A percentile compares a stretch with the other conserved stretches of the same genome.
These are phyloP conservation scores for Sordariomycetes sp. DNA, from an alignment of 2,329 filamentous ascomycete genomes.

Conservation along the genomic window DNA sequence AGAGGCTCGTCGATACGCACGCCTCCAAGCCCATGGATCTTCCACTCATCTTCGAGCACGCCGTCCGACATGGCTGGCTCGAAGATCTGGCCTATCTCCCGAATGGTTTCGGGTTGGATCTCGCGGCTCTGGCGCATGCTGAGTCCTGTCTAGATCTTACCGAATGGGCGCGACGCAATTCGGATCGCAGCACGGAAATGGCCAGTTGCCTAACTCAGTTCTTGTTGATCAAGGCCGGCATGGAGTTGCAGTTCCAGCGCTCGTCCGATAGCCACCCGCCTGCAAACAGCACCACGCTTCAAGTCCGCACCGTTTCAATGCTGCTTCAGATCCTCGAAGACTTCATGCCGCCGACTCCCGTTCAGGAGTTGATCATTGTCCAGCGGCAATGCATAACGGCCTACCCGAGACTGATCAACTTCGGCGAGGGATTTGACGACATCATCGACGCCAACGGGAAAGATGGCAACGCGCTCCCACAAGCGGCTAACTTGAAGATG, in stretches of 20 bases:
- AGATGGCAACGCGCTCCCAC: constrained; percentile 69
- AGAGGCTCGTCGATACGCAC: constrained; percentile 71
- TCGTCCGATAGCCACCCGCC: constrained; percentile 48
- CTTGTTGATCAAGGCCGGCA: constrained; percentile 70
- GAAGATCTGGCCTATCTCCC: constrained; percentile 68
- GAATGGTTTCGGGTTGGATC: constrained; percentile 78
- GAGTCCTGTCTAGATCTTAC: constrained; percentile 70
- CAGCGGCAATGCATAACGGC: constrained; percentile 84
- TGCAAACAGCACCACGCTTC: constrained; percentile 59
- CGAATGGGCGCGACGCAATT: constrained; percentile 66
- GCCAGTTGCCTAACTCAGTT: constrained; percentile 67
- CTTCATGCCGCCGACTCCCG: constrained; percentile 45
- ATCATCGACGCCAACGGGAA: constrained; percentile 80
- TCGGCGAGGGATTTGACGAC: constrained; percentile 83
- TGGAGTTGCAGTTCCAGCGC: constrained; percentile 67
- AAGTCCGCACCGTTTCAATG: constrained; percentile 75
- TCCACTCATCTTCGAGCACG: constrained; percentile 45
- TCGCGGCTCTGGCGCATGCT: constrained; percentile 76
- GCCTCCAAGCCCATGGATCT: constrained; percentile 54
- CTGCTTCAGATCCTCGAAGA: constrained; percentile 72
- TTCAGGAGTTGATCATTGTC: constrained; percentile 64
- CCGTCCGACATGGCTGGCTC: constrained; percentile 73
- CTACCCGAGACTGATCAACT: constrained; percentile 93
- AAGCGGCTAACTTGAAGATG: constrained; percentile 80
- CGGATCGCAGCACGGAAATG: constrained; percentile 57